Conservation (phyloP, 306 rosid species). For the Gillenia trifoliata region DNA sequence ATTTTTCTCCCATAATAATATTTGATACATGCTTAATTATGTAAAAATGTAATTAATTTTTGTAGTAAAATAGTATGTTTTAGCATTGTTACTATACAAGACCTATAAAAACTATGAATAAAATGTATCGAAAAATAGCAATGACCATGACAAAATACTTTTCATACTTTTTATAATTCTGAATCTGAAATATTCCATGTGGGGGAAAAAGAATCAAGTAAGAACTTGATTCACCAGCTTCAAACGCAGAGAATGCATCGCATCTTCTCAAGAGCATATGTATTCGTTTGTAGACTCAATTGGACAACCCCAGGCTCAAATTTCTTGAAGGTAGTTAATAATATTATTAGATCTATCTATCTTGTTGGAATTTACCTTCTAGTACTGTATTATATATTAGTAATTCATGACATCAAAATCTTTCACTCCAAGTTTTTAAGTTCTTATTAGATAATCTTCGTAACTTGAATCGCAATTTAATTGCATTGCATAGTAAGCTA, state of each 20-base stretch:
- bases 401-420: conserved; percentile 1
- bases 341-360: conserved; percentile 1
- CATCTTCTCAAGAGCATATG: neutral
- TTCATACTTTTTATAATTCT: too few species aligned
- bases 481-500: neutral
- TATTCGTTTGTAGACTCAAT: neutral
- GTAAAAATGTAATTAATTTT: too few species aligned
- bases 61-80: too few species aligned
- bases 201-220: conserved; percentile 19
- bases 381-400: conserved; percentile 4
- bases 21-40: too few species aligned
- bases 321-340: conserved; percentile 12
- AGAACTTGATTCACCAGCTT: neutral
- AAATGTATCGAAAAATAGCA: too few species aligned
- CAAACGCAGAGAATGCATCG: neutral
- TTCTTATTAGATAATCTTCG: neutral
- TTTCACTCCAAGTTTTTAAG: neutral
- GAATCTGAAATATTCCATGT: conserved; percentile 13
- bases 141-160: too few species aligned
- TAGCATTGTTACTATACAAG: too few species aligned
- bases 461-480: neutral
- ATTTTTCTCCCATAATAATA: too few species aligned
- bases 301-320: neutral
- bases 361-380: neutral
- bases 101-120: too few species aligned